phyloP scores from a whole-genome alignment of 768 basidiomycete species.

The Steccherinum ochraceum region DNA sequence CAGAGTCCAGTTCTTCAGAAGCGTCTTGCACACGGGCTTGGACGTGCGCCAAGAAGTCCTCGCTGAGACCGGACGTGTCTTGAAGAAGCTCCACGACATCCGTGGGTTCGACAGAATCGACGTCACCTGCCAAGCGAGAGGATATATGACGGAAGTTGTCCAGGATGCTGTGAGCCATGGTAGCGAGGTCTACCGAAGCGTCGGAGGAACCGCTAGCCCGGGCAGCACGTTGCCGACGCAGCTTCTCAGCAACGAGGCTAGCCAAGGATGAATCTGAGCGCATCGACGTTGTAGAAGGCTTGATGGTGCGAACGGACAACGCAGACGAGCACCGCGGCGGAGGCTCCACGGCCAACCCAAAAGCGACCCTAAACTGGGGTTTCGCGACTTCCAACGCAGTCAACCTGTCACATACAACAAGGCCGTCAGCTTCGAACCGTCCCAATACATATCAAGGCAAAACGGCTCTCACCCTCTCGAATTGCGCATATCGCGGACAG shows the following conservation, averaged over 20 bases:
- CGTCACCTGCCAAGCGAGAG: conserved; percentile 18
- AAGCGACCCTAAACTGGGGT: conserved; percentile 58
- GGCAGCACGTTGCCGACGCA: neutral
- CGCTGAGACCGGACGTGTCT: conserved; percentile 41
- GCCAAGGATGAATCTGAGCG: conserved; percentile 13
- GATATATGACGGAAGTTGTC: conserved; percentile 49
- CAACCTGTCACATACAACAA: conserved; percentile 33
- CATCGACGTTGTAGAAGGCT: conserved; percentile 39
- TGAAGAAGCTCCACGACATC: conserved; percentile 39
- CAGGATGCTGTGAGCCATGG: conserved; percentile 38
- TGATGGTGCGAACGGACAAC: conserved; percentile 45
- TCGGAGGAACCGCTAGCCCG: neutral
- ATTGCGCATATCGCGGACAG: conserved; percentile 57
- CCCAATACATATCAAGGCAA: neutral
- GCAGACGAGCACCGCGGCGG: conserved; percentile 30
- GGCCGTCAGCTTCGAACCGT: neutral
- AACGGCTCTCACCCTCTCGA: conserved; percentile 52
- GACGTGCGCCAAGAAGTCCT: conserved; percentile 43
- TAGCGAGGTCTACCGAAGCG: conserved; percentile 32
- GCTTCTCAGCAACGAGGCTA: conserved; percentile 2
- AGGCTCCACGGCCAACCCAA: conserved; percentile 42
- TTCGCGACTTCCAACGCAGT: conserved; percentile 64
- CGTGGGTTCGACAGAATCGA: conserved; percentile 30
- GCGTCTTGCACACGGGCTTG: conserved; percentile 48
- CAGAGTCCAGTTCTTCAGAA: conserved; percentile 39